Evolutionary conservation across 306 rosid genomes (phyloP).

Genomic region (Acacia crassicarpa): DNA sequence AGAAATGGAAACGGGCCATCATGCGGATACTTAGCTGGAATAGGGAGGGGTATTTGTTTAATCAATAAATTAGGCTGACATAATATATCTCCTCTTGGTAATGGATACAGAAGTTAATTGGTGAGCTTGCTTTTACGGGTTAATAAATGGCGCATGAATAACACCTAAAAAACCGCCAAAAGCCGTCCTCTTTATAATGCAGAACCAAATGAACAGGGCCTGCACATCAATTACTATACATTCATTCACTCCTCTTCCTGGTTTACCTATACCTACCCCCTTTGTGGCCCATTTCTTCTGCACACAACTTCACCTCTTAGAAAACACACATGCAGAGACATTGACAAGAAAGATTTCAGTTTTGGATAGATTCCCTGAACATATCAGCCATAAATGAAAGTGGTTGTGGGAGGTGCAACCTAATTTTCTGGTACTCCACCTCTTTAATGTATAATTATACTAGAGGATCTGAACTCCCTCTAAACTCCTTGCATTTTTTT

Average conservation of each 20-base stretch:
- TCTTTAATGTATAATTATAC: background rate
- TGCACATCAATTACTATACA: background rate
- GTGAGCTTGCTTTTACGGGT: slow-evolving; percentile 16
- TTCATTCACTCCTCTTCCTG: background rate
- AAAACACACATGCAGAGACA: background rate
- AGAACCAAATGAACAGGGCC: background rate
- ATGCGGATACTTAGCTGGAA: too few species aligned
- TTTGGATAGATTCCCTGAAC: background rate
- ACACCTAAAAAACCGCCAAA: slow-evolving; percentile 8
- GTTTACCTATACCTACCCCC: background rate
- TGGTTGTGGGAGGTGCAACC: background rate
- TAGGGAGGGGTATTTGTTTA: too few species aligned
- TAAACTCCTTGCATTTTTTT: background rate
- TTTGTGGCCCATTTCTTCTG: background rate
- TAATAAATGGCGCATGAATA: slow-evolving; percentile 7
- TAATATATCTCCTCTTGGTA: background rate
- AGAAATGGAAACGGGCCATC: too few species aligned
- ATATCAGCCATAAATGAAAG: background rate
- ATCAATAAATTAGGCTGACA: too few species aligned
- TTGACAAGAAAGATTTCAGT: background rate
- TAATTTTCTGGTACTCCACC: background rate
- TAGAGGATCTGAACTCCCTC: background rate
- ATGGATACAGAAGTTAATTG: background rate
- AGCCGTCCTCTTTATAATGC: background rate
- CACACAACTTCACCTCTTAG: background rate